These are phyloP conservation scores for Ogataea paradorogensis DNA, from an alignment of 805 yeast genomes.

Conservation along the genomic window DNA sequence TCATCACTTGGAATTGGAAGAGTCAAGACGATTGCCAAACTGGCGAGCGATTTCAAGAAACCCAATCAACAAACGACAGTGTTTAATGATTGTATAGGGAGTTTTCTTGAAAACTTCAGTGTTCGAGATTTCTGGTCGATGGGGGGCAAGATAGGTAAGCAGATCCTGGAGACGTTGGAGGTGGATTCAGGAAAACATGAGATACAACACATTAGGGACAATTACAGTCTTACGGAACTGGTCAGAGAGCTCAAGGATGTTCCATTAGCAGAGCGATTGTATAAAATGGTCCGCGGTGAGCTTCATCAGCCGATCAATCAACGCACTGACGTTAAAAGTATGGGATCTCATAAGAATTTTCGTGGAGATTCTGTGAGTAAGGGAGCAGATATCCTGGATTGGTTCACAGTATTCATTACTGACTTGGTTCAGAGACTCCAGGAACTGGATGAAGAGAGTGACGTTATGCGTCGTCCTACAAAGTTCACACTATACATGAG, in stretches of 20 bases:
- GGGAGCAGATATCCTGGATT: constrained; percentile 57
- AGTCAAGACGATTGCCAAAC: constrained; percentile 75
- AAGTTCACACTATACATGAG: constrained; percentile 45
- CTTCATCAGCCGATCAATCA: constrained; percentile 51
- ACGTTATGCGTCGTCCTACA: constrained; percentile 47
- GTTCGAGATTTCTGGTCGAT: constrained; percentile 80
- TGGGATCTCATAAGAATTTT: constrained; percentile 87
- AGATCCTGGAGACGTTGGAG: constrained; percentile 46
- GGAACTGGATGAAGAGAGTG: constrained; percentile 69
- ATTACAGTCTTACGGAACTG: constrained; percentile 40
- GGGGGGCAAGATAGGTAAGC: constrained; percentile 86
- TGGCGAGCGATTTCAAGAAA: constrained; percentile 81
- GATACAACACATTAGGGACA: constrained; percentile 50
- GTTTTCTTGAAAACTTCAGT: constrained; percentile 59
- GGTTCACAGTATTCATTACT: constrained; percentile 83
- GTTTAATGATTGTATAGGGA: constrained; percentile 42
- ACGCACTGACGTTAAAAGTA: constrained; percentile 68
- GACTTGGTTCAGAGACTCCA: constrained; percentile 69
- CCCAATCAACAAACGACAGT: constrained; percentile 86
- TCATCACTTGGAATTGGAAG: constrained; percentile 87
- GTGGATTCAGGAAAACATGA: constrained; percentile 38
- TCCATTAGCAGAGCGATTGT: constrained; percentile 52
- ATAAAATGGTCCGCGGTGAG: constrained; percentile 63
- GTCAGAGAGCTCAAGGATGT: constrained; percentile 38
- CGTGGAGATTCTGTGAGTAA: constrained; percentile 50